Percentiles rank a stretch among this genome's conserved stretches.
Conservation (phyloP, 2,329 filamentous ascomycete species). For the Trematosphaeria pertusa region DNA sequence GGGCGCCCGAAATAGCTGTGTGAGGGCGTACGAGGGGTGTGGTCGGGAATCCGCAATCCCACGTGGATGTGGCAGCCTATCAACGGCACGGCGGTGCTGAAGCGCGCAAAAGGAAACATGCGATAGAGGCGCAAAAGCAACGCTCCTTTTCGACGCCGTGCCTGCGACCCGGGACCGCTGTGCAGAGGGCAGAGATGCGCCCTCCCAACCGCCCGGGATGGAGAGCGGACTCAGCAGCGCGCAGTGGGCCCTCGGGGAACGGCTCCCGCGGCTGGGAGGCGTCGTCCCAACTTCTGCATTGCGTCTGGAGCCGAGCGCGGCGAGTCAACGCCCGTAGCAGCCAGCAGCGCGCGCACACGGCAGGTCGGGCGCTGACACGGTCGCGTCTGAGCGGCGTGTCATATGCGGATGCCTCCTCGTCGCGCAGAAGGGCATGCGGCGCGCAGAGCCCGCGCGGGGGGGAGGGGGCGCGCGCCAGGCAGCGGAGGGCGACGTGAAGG, state of each 20-base stretch:
- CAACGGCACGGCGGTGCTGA: slow-evolving; percentile 5
- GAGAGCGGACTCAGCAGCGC: slow-evolving; percentile 24
- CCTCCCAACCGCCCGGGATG: slow-evolving; percentile 8
- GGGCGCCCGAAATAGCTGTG: slow-evolving; percentile 2
- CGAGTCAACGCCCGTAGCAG: slow-evolving; percentile 23
- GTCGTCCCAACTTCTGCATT: slow-evolving; percentile 28
- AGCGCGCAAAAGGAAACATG: slow-evolving; percentile 17
- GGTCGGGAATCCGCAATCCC: slow-evolving; percentile 17
- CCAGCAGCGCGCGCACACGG: slow-evolving; percentile 9
- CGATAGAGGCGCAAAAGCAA: slow-evolving; percentile 32
- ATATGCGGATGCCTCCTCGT: neutral
- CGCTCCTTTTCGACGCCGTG: slow-evolving; percentile 16
- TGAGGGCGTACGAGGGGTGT: neutral
- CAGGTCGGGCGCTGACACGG: slow-evolving; percentile 31
- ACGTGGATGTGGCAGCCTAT: slow-evolving; percentile 29
- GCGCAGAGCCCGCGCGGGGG: too few relatives aligned
- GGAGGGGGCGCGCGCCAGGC: slow-evolving; percentile 16
- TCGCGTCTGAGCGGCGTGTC: slow-evolving; percentile 34
- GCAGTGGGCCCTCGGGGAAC: slow-evolving; percentile 43
- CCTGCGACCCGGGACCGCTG: neutral
- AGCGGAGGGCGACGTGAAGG: neutral
- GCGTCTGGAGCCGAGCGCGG: slow-evolving; percentile 36
- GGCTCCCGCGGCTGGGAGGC: slow-evolving; percentile 36
- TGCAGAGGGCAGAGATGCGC: neutral
- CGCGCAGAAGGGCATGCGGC: neutral